Evolutionary conservation across 805 yeast species (phyloP), one percentile per base, ranked within the genome.

Genomic region (Lipomyces japonicus): DNA sequence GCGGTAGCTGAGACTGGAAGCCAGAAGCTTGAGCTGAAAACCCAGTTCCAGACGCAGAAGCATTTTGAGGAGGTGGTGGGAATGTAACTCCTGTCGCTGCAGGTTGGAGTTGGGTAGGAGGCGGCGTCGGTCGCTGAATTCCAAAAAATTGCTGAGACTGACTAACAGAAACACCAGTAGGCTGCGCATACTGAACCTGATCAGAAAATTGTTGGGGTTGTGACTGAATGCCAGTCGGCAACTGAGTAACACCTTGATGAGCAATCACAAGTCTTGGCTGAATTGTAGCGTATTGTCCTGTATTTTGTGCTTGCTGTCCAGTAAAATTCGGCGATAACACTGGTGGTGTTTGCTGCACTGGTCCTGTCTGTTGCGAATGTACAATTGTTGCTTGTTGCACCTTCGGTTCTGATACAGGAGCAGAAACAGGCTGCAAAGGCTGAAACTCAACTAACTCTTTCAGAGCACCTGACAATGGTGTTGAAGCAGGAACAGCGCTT

Each of bases 271-370:
- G 23, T 42, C 49, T 39, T 28, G 58, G 46, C 38, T 53, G 62
- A 49, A 26, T 56, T 32, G 52, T 59, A 21, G 40, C 46, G 19
- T 52, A 53, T 24, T 53, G 58, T 18, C 61, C 51, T 46, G 67
- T 72, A 2, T 67, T 60, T 48, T 64, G 69, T 25, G 74, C 73
- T 32, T 37, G 54, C 37, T 48, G 50, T 24, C 58, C 55, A 3
- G 59, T 53, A 36, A 38, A 24, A 18, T 51, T 42, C 4, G 58
- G 44, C 28, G 36, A 35, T 18, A 40, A 36, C 6, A 40, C 39
- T n/a, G 52, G 37, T 12, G 39, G 35, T 4, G 48, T 10, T n/a
- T 28, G 41, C 38, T 21, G 41, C 12, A 22, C 7, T 14, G 22
- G 61, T 44, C 36, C 51, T n/a, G 51, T 51, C 34, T 24, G 57